A percentile compares a stretch with the other conserved stretches of the same genome.
phyloP scores from a whole-genome alignment of 495 filamentous ascomycete genomes.

The Aspergillus baeticus region DNA sequence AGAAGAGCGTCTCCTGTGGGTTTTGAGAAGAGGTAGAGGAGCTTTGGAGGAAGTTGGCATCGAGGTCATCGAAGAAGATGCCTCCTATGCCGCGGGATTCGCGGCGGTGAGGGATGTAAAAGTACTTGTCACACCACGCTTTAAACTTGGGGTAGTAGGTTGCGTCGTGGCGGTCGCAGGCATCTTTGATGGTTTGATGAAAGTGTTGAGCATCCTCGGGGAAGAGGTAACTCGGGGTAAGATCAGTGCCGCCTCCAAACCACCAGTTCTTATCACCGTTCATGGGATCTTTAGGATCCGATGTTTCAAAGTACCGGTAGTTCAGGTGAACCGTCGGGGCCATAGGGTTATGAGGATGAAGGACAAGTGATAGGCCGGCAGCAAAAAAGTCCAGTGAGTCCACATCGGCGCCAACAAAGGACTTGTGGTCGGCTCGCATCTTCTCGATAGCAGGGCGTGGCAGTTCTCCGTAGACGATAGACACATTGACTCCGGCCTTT shows the following conservation, averaged over 20 bases:
- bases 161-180: conserved; percentile 91
- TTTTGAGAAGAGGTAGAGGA: conserved; percentile 58
- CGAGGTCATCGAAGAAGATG: conserved; percentile 98
- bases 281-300: conserved; percentile 54
- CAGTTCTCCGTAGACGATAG: conserved; percentile 89
- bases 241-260: conserved; percentile 94
- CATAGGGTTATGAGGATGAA: conserved; percentile 94
- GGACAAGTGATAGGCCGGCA: conserved; percentile 84
- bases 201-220: conserved; percentile 97
- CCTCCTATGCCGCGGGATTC: conserved; percentile 91
- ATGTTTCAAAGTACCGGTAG: conserved; percentile 98
- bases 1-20: conserved; percentile 86
- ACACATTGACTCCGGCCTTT: conserved; percentile 95
- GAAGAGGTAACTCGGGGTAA: conserved; percentile 93
- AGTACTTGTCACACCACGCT: conserved; percentile 98
- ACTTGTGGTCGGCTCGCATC: conserved; percentile 96
- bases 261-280: conserved; percentile 84
- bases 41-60: conserved; percentile 57
- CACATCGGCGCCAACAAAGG: conserved; percentile 67
- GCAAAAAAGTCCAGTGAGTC: conserved; percentile 92
- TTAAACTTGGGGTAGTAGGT: conserved; percentile 95
- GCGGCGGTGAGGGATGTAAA: conserved; percentile 84
- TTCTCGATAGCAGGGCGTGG: conserved; percentile 84
- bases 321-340: conserved; percentile 97
- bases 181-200: conserved; percentile 87